Percentiles rank a stretch among this genome's conserved stretches.
Evolutionary conservation across 1,284 basidiomycete genomes (phyloP).

Genomic region (Ustilago tritici): DNA sequence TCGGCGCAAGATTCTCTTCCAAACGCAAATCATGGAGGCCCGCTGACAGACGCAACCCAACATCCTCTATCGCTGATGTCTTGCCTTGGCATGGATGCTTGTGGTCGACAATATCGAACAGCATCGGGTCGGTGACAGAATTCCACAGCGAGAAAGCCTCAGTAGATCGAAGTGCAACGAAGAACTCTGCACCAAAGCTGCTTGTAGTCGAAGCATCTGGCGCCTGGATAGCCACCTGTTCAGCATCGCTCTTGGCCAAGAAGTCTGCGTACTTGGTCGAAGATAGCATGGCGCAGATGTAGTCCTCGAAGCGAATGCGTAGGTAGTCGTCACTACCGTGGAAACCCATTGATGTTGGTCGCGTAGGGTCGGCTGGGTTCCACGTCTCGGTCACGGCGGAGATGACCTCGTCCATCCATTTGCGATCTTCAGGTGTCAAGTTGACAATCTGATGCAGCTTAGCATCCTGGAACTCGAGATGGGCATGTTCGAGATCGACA

Average conservation of each 20-base stretch:
- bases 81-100: slow-evolving; percentile 67
- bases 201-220: slow-evolving; percentile 38
- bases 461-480: slow-evolving; percentile 74
- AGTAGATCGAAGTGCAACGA: slow-evolving; percentile 56
- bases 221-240: slow-evolving; percentile 44
- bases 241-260: slow-evolving; percentile 49
- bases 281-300: slow-evolving; percentile 65
- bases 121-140: slow-evolving; percentile 59
- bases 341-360: slow-evolving; percentile 66
- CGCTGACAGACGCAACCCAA: slow-evolving; percentile 61
- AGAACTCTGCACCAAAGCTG: slow-evolving; percentile 63
- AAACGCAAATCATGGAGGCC: slow-evolving; percentile 65
- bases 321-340: slow-evolving; percentile 68
- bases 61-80: slow-evolving; percentile 65
- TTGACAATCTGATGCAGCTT: slow-evolving; percentile 81
- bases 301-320: slow-evolving; percentile 64
- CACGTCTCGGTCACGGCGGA: slow-evolving; percentile 62
- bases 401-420: slow-evolving; percentile 85
- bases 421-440: slow-evolving; percentile 90
- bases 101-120: slow-evolving; percentile 65
- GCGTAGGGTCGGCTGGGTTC: slow-evolving; percentile 64
- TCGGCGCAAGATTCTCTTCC: slow-evolving; percentile 66
- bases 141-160: slow-evolving; percentile 60
- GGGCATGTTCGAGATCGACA: slow-evolving; percentile 75
- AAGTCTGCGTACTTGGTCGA: slow-evolving; percentile 64